Evolutionary conservation across 225 moss, liverwort and hornwort genomes (phyloP).

Genomic region (Physcomitrellopsis africana): DNA sequence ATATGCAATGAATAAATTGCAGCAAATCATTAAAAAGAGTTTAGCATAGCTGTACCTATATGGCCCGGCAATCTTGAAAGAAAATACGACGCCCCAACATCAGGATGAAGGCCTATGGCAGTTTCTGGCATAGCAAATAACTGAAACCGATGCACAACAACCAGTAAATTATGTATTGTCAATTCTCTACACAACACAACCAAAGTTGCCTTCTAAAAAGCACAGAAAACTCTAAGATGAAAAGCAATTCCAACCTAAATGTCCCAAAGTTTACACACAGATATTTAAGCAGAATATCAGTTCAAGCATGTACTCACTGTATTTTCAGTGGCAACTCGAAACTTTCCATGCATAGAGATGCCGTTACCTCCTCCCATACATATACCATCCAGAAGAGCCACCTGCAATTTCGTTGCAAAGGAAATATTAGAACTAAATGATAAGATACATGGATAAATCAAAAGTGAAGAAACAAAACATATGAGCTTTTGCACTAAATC

Average conservation of each 20-base stretch:
- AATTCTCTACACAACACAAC: neutral
- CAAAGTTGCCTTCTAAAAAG: conserved; percentile 5
- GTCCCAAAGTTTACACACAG: neutral
- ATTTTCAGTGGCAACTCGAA: conserved; percentile 92
- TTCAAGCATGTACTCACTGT: conserved; percentile 48
- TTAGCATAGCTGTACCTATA: conserved; percentile 55
- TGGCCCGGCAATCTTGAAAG: conserved; percentile 91
- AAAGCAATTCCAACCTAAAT: neutral
- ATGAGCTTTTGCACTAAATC: neutral
- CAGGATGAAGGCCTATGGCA: conserved; percentile 94
- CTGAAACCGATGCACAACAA: conserved; percentile 42
- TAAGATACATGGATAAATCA: neutral
- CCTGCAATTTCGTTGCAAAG: conserved; percentile 41
- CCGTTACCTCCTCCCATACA: conserved; percentile 99
- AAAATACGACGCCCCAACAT: conserved; percentile 94
- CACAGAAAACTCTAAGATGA: neutral
- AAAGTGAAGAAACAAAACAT: neutral
- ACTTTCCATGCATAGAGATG: conserved; percentile 88
- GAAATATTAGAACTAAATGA: conserved; percentile 13
- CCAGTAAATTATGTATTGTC: conserved; percentile 19
- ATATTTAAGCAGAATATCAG: conserved; percentile 10
- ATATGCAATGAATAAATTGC: neutral
- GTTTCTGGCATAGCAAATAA: conserved; percentile 99
- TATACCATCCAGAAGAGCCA: conserved; percentile 84
- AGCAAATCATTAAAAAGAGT: neutral